phyloP scores from a whole-genome alignment of 2,329 filamentous ascomycete genomes.

The Aspergillus sp. region DNA sequence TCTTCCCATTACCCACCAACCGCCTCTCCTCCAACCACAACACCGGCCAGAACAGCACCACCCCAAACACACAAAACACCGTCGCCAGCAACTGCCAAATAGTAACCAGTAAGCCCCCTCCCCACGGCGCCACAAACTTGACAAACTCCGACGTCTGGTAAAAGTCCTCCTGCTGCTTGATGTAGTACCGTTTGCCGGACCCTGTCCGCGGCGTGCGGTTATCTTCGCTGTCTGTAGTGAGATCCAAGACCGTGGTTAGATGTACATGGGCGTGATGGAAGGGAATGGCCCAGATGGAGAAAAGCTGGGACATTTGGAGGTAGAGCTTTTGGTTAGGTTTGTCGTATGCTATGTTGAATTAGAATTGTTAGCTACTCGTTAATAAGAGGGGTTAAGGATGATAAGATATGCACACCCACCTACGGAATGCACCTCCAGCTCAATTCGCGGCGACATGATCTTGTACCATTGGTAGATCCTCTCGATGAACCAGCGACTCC shows the following conservation, averaged over 20 bases:
- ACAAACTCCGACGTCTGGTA: constrained; percentile 78
- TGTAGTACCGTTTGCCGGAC: constrained; percentile 63
- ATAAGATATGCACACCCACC: constrained; percentile 40
- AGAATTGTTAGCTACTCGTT: constrained; percentile 6
- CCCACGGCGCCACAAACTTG: constrained; percentile 67
- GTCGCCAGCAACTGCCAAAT: constrained; percentile 68
- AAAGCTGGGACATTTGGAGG: constrained; percentile 71
- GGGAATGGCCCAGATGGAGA: constrained; percentile 75
- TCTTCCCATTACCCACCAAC: constrained; percentile 17
- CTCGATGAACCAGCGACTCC: constrained; percentile 68
- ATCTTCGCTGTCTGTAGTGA: constrained; percentile 52
- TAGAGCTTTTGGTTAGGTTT: constrained; percentile 68
- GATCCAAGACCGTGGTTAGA: constrained; percentile 68
- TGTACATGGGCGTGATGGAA: constrained; percentile 69
- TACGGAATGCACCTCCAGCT: constrained; percentile 65
- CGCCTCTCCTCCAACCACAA: constrained; percentile 52
- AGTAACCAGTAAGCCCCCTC: constrained; percentile 59
- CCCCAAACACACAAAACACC: constrained; percentile 63
- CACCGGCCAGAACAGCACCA: constrained; percentile 54
- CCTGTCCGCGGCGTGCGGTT: constrained; percentile 12
- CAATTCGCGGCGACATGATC: constrained; percentile 73
- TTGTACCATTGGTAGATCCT: constrained; percentile 83
- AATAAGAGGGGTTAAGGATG: neutral
- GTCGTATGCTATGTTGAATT: constrained; percentile 62
- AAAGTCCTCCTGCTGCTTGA: constrained; percentile 74